phyloP scores from a whole-genome alignment of 2,329 filamentous ascomycete species.

The Plenodomus biglobosus region DNA sequence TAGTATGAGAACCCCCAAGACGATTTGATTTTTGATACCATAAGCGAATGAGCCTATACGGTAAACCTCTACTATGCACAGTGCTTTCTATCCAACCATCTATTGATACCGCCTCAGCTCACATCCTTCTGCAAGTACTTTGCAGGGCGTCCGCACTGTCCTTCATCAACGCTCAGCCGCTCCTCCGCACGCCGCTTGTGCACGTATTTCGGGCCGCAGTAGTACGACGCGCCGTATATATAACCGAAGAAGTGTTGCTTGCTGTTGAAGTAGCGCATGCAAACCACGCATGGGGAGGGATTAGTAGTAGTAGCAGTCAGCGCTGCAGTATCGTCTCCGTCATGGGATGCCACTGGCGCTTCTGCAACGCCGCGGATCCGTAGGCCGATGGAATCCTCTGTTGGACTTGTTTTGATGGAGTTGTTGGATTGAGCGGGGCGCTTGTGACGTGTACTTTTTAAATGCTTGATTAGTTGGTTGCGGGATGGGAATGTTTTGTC shows the following conservation, averaged over 20 bases:
- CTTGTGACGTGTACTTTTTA: slow-evolving; percentile 3
- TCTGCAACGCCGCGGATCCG: slow-evolving; percentile 4
- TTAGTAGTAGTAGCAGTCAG: no score
- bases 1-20: no score
- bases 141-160: background rate
- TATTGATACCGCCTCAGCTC: background rate
- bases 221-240: slow-evolving; percentile 6
- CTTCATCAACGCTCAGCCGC: background rate
- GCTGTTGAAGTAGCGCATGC: slow-evolving; percentile 3
- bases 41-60: no score
- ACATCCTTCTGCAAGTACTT: slow-evolving; percentile 2
- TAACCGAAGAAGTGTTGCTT: slow-evolving; percentile 10
- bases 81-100: no score
- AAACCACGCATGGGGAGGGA: slow-evolving; percentile 12
- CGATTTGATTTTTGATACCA: no score
- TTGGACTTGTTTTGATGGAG: background rate
- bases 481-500: slow-evolving; percentile 1
- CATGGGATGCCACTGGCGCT: slow-evolving; percentile 2
- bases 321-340: background rate
- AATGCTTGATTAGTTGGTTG: slow-evolving; percentile 7
- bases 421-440: background rate
- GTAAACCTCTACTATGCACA: no score
- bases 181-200: slow-evolving; percentile 8
- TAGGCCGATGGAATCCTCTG: background rate
- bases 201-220: slow-evolving; percentile 5